Conservation (phyloP, 2,329 filamentous ascomycete species). For the Dothidotthia symphoricarpi region DNA sequence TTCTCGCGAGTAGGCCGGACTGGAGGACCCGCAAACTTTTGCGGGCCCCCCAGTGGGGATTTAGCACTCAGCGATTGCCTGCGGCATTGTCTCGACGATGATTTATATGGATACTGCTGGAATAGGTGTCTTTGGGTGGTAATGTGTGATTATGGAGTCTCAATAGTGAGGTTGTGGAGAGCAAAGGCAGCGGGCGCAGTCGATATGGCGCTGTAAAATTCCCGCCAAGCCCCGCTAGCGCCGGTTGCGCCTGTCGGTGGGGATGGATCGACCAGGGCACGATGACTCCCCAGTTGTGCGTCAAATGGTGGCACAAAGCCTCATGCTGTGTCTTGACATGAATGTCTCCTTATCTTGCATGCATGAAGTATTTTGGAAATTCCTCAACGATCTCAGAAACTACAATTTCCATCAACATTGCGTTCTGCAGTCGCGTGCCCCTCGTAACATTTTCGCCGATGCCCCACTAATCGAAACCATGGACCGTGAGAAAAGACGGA, state of each 20-base stretch:
- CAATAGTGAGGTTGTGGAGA: slow-evolving; percentile 28
- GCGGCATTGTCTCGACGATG: slow-evolving; percentile 50
- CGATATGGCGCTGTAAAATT: slow-evolving; percentile 19
- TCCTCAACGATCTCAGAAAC: slow-evolving; percentile 4
- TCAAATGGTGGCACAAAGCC: slow-evolving; percentile 10
- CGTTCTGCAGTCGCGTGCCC: slow-evolving; percentile 25
- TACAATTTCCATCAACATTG: slow-evolving; percentile 5
- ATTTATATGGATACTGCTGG: slow-evolving; percentile 27
- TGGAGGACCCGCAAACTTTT: slow-evolving; percentile 60
- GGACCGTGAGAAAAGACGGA: slow-evolving; percentile 25
- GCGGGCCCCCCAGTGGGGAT: slow-evolving; percentile 72
- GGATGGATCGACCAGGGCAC: slow-evolving; percentile 13
- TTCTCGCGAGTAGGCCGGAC: slow-evolving; percentile 77
- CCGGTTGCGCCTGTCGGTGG: slow-evolving; percentile 19
- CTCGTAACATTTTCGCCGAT: slow-evolving; percentile 18
- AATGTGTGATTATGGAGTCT: slow-evolving; percentile 44
- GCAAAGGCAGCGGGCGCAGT: slow-evolving; percentile 28
- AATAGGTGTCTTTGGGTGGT: slow-evolving; percentile 18
- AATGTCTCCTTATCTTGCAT: slow-evolving; percentile 4
- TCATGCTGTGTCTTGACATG: slow-evolving; percentile 11
- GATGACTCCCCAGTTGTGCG: slow-evolving; percentile 23
- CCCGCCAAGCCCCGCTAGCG: slow-evolving; percentile 16
- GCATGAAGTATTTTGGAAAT: slow-evolving; percentile 1
- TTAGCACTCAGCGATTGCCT: slow-evolving; percentile 68
- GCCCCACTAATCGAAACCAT: slow-evolving; percentile 36